These are phyloP conservation scores for Groenewaldozyma salmanticensis DNA, from an alignment of 805 yeast genomes.

Conservation along the genomic window DNA sequence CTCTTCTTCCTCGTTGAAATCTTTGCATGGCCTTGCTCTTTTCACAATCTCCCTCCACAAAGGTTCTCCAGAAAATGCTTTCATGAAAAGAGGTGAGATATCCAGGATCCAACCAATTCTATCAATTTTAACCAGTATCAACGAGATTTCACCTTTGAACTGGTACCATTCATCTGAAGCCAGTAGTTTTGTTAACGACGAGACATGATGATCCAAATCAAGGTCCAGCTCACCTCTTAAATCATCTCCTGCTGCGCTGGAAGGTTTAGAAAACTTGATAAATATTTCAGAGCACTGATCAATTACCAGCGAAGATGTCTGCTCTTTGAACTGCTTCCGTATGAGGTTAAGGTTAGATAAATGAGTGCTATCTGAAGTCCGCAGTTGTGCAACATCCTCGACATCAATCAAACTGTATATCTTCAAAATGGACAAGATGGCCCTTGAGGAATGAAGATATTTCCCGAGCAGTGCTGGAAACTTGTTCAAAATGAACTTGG, in stretches of 20 bases:
- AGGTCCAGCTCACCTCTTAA: not conserved
- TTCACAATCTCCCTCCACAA: too few species aligned
- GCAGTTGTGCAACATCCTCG: conserved; percentile 13
- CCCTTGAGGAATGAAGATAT: conserved; percentile 17
- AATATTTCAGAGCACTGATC: not conserved
- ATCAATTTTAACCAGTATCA: too few species aligned
- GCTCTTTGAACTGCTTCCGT: conserved; percentile 9
- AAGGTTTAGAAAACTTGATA: not conserved
- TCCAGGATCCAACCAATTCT: too few species aligned
- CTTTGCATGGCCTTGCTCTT: too few species aligned
- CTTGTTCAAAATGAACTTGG: too few species aligned
- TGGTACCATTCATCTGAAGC: too few species aligned
- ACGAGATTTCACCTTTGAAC: too few species aligned
- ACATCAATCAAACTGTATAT: conserved; percentile 17
- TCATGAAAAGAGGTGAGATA: too few species aligned
- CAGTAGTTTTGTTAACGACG: too few species aligned
- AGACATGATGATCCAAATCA: too few species aligned
- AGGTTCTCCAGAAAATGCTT: too few species aligned
- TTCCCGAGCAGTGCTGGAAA: conserved; percentile 16
- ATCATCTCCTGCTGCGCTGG: conserved; percentile 2
- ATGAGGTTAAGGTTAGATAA: conserved; percentile 10
- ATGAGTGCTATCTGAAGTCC: not conserved
- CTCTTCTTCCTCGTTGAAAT: too few species aligned
- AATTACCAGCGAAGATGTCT: not conserved
- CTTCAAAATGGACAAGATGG: conserved; percentile 16